These are phyloP conservation scores for Saccharomycopsis olivae DNA, from an alignment of 805 yeast genomes.

Conservation along the genomic window DNA sequence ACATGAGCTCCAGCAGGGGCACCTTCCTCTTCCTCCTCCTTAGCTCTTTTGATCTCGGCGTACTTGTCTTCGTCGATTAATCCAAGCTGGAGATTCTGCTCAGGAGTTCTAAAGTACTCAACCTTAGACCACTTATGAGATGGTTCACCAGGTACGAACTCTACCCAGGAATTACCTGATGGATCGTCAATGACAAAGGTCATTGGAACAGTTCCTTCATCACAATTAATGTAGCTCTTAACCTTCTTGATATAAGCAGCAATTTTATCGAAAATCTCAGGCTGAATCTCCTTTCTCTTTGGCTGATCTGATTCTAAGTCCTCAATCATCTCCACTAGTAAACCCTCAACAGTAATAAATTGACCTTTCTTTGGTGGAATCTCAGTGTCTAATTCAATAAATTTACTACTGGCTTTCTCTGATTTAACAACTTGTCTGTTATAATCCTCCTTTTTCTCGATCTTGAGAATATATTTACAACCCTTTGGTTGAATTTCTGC, in stretches of 20 bases:
- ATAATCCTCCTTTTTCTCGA: slow-evolving; percentile 64
- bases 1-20: slow-evolving; percentile 37
- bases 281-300: slow-evolving; percentile 61
- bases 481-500: slow-evolving; percentile 87
- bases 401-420: slow-evolving; percentile 72
- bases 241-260: slow-evolving; percentile 56
- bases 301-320: slow-evolving; percentile 78
- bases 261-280: slow-evolving; percentile 67
- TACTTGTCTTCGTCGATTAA: slow-evolving; percentile 41
- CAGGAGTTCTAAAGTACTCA: slow-evolving; percentile 76
- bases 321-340: slow-evolving; percentile 70
- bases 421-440: slow-evolving; percentile 88
- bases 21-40: slow-evolving; percentile 19
- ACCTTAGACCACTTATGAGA: slow-evolving; percentile 82
- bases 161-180: slow-evolving; percentile 95
- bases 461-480: slow-evolving; percentile 52
- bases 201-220: slow-evolving; percentile 59
- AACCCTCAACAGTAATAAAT: slow-evolving; percentile 84
- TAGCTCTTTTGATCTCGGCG: slow-evolving; percentile 28
- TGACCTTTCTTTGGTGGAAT: slow-evolving; percentile 95
- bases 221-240: slow-evolving; percentile 49
- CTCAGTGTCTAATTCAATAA: slow-evolving; percentile 79
- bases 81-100: slow-evolving; percentile 80
- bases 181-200: slow-evolving; percentile 84
- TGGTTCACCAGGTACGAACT: slow-evolving; percentile 76